These are phyloP conservation scores for Thalassiosira livingstoniorum DNA, from an alignment of 352 stramenopile species.

Conservation along the genomic window DNA sequence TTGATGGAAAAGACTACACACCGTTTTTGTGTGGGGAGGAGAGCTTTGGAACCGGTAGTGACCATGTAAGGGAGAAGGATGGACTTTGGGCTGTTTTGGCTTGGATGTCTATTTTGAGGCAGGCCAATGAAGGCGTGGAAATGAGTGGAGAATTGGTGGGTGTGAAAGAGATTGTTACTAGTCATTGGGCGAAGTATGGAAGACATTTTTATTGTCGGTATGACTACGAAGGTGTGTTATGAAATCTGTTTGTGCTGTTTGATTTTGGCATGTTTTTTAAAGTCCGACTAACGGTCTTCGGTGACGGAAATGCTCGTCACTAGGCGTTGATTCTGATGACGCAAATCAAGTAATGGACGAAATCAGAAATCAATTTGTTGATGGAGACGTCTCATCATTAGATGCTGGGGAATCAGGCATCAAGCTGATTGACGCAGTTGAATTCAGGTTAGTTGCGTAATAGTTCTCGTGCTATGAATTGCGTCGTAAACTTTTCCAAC, in stretches of 20 bases:
- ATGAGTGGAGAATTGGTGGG: conserved; percentile 88
- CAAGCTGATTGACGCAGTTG: conserved; percentile 72
- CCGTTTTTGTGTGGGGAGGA: conserved; percentile 99
- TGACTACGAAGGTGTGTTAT: conserved; percentile 93
- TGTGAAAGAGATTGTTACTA: conserved; percentile 95
- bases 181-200: conserved; percentile 97
- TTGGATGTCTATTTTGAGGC: conserved; percentile 98
- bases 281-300: no score
- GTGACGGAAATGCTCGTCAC: no score
- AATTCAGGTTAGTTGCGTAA: conserved; percentile 74
- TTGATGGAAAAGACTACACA: conserved; percentile 92
- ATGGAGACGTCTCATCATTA: conserved; percentile 55
- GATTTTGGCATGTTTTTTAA: neutral
- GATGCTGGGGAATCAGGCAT: conserved; percentile 63
- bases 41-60: conserved; percentile 97
- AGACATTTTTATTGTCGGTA: conserved; percentile 99
- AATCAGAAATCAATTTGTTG: conserved; percentile 78
- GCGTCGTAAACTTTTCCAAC: no score
- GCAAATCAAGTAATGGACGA: conserved; percentile 84
- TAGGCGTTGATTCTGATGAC: conserved; percentile 70
- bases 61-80: conserved; percentile 99
- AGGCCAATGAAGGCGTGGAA: conserved; percentile 79
- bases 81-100: conserved; percentile 98
- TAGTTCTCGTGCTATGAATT: neutral
- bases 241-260: neutral